These are phyloP conservation scores for Tylopilus sp. DNA, from an alignment of 768 basidiomycete species.

Conservation along the genomic window DNA sequence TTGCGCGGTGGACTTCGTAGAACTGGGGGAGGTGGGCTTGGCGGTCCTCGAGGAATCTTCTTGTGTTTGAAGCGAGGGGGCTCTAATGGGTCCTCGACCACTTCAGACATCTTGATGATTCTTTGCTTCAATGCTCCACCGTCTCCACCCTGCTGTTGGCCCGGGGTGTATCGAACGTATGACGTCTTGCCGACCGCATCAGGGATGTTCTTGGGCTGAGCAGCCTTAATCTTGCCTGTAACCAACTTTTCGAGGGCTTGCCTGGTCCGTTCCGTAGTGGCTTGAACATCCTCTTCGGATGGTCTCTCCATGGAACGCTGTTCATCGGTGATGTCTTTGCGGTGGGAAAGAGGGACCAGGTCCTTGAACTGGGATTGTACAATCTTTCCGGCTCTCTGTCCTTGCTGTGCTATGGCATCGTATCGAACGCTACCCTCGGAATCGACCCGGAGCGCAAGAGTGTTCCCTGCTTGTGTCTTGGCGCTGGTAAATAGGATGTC, in stretches of 20 bases:
- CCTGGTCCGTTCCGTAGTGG: slow-evolving; percentile 88
- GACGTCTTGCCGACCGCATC: slow-evolving; percentile 78
- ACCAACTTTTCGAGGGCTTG: slow-evolving; percentile 92
- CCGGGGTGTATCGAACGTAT: slow-evolving; percentile 96
- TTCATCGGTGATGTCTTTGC: slow-evolving; percentile 80
- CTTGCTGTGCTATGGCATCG: slow-evolving; percentile 95
- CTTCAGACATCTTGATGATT: slow-evolving; percentile 99
- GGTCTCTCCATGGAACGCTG: slow-evolving; percentile 84
- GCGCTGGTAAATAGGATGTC: not conserved
- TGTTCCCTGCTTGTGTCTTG: slow-evolving; percentile 88
- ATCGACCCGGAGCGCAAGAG: slow-evolving; percentile 95
- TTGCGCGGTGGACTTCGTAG: slow-evolving; percentile 93
- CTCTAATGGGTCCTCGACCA: slow-evolving; percentile 96
- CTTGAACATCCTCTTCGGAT: slow-evolving; percentile 87
- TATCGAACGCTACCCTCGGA: slow-evolving; percentile 95
- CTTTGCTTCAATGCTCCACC: slow-evolving; percentile 73
- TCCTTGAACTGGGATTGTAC: slow-evolving; percentile 98
- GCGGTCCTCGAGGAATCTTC: slow-evolving; percentile 96
- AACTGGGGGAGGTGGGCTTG: slow-evolving; percentile 94
- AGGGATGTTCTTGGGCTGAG: slow-evolving; percentile 94
- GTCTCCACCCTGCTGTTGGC: slow-evolving; percentile 69
- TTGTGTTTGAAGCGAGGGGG: slow-evolving; percentile 98
- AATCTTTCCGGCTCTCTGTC: slow-evolving; percentile 79
- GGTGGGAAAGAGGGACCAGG: slow-evolving; percentile 85
- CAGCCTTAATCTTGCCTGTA: slow-evolving; percentile 96